These are phyloP conservation scores for Chalciporus chontae DNA, from an alignment of 768 basidiomycete species.

Conservation along the genomic window DNA sequence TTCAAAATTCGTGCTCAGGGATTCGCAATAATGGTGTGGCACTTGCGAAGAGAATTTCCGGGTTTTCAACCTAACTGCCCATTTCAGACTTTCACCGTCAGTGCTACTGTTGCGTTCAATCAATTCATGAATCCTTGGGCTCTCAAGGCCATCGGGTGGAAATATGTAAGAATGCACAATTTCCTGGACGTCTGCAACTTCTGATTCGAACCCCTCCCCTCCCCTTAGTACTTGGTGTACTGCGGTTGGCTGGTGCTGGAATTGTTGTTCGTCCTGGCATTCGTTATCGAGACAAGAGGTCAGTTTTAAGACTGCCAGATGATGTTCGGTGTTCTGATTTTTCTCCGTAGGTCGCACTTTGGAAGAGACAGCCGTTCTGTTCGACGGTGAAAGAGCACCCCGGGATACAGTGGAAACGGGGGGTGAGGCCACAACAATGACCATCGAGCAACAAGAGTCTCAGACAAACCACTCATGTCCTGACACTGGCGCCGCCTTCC, in stretches of 20 bases:
- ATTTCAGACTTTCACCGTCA: constrained; percentile 51
- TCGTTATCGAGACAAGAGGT: constrained; percentile 65
- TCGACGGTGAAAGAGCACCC: constrained; percentile 52
- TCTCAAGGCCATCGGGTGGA: constrained; percentile 48
- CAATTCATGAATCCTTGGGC: constrained; percentile 81
- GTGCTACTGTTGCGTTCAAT: constrained; percentile 70
- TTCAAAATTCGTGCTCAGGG: constrained; percentile 79
- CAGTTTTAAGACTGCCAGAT: constrained; percentile 3
- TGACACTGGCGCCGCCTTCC: too few species aligned
- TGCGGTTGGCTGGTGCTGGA: constrained; percentile 65
- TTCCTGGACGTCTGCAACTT: not conserved
- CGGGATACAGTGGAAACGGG: constrained; percentile 44
- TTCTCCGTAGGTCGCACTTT: constrained; percentile 39
- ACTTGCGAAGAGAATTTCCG: too few species aligned
- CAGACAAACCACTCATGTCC: too few species aligned
- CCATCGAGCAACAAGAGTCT: constrained; percentile 11
- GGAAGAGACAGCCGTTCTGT: constrained; percentile 71
- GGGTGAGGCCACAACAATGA: constrained; percentile 44
- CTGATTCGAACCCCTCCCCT: not conserved
- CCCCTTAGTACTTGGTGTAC: constrained; percentile 50
- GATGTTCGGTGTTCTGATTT: not conserved
- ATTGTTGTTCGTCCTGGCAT: constrained; percentile 51
- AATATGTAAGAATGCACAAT: constrained; percentile 33
- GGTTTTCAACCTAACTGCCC: too few species aligned
- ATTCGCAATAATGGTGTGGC: constrained; percentile 54